Percentiles rank a stretch among this genome's conserved stretches.
Conservation (phyloP, 2,329 filamentous ascomycete species). For the Aspergillus alliaceus region DNA sequence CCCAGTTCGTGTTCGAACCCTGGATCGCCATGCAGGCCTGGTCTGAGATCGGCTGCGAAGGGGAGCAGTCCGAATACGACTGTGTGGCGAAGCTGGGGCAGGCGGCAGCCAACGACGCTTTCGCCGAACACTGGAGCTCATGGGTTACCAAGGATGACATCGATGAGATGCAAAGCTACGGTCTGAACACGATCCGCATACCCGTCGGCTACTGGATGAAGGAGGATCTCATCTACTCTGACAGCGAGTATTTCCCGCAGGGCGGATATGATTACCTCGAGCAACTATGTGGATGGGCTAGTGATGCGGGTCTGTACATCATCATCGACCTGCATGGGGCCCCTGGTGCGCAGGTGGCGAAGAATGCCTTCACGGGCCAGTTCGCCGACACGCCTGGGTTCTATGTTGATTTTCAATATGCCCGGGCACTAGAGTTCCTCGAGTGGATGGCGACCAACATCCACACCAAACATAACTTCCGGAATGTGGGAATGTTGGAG, state of each 20-base stretch:
- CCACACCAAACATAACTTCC: conserved; percentile 50
- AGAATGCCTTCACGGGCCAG: conserved; percentile 52
- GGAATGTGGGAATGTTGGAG: conserved; percentile 60
- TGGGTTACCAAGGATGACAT: conserved; percentile 55
- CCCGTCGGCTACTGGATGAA: conserved; percentile 59
- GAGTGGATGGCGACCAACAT: conserved; percentile 56
- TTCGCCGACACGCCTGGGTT: conserved; percentile 49
- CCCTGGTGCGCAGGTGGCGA: conserved; percentile 49
- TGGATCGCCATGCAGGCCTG: conserved; percentile 54
- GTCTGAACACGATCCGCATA: conserved; percentile 56
- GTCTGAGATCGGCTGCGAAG: conserved; percentile 50
- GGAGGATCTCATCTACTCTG: conserved; percentile 49
- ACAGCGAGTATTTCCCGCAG: conserved; percentile 53
- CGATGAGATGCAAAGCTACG: conserved; percentile 49
- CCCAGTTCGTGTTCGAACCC: conserved; percentile 54
- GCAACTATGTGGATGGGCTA: conserved; percentile 50
- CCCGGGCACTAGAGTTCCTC: conserved; percentile 57
- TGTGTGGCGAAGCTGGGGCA: conserved; percentile 54
- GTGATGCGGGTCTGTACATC: conserved; percentile 52
- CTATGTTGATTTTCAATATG: conserved; percentile 58
- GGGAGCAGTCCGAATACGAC: conserved; percentile 53
- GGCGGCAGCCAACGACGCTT: conserved; percentile 47
- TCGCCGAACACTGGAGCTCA: conserved; percentile 51
- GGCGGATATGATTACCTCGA: conserved; percentile 51
- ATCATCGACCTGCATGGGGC: conserved; percentile 56